Conservation (phyloP, 192 early-diverging fungal species). For the Neocallimastix lanati region DNA sequence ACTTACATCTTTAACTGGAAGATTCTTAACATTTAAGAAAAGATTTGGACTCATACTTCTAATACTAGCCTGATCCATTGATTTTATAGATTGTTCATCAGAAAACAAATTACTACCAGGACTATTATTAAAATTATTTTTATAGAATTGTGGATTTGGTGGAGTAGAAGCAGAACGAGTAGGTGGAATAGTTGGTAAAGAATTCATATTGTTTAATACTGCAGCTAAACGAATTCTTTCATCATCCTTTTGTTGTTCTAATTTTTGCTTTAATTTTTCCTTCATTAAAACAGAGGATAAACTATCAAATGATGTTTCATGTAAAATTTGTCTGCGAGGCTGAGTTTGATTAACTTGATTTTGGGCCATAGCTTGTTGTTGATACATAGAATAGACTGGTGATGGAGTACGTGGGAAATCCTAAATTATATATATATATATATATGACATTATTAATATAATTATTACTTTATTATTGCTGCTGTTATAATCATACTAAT, state of each 20-base stretch:
- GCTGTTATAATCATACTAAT: too few species aligned
- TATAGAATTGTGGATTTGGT: conserved; percentile 22
- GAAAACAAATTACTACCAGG: not conserved
- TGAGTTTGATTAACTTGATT: not conserved
- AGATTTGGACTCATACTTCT: not conserved
- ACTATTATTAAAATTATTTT: not conserved
- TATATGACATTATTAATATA: too few species aligned
- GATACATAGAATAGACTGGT: conserved; percentile 9
- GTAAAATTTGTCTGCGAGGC: not conserved
- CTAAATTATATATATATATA: too few species aligned
- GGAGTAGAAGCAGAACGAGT: conserved; percentile 52
- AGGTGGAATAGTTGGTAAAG: conserved; percentile 25
- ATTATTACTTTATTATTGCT: too few species aligned
- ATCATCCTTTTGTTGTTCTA: conserved; percentile 17
- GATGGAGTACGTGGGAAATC: conserved; percentile 18
- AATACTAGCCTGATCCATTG: not conserved
- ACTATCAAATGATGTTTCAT: conserved; percentile 12
- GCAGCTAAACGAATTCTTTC: conserved; percentile 33
- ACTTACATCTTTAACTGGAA: not conserved
- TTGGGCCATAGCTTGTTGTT: not conserved
- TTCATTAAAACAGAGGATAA: not conserved
- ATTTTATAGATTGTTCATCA: not conserved
- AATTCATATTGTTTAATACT: conserved; percentile 26
- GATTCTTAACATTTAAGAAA: not conserved
- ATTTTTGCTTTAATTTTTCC: conserved; percentile 10